Evolutionary conservation across 2,329 filamentous ascomycete species (phyloP), one percentile per base, ranked within the genome.

Genomic region (Fusarium newnesense): DNA sequence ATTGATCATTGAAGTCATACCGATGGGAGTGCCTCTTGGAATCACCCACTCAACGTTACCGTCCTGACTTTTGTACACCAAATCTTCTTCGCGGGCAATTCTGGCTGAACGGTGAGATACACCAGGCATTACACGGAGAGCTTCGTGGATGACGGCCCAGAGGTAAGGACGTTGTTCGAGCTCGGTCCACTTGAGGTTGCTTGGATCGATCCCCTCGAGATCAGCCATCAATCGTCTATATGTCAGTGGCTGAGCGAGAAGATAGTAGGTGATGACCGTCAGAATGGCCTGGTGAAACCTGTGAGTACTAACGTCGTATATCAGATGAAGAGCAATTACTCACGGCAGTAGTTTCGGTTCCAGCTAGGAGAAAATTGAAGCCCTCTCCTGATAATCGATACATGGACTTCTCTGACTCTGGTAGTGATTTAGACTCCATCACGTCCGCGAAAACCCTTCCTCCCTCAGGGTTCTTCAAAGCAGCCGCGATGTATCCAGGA

Each of bases 121-220:
- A 12, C 80, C 80, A 4, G 77, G 78, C 73, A 78, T 78, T 57
- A 82, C 62, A 2, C 83, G 81, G 9, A 85, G 60, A 2, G 79
- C 76, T 54, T 85, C 83, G 28, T 81, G 78, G 16, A 85, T 76
- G 6, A 84, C 79, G 6, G 80, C 82, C 39, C 78, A 74, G 1
- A 84, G 73, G 52, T 84, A 84, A 0, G 83, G 81, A 1, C 81
- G 75, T 49, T 77, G 75, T 64, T 84, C 83, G 2, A 84, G 78
- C 2, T 70, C 67, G 1, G 71, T 78, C 80, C 78, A 81, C 2
- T 70, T 63, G 7, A 79, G 75, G 5, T 80, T 70, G 4, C 74
- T 63, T 2, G 78, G 77, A 34, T 82, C 76, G 9, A 78, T 58
- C 3, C 66, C 60, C 1, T 71, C 47, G 3, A 84, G 73, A 58